Evolutionary conservation across 176 grass and related monocot species (phyloP).

Genomic region (Rhynchospora breviuscula): DNA sequence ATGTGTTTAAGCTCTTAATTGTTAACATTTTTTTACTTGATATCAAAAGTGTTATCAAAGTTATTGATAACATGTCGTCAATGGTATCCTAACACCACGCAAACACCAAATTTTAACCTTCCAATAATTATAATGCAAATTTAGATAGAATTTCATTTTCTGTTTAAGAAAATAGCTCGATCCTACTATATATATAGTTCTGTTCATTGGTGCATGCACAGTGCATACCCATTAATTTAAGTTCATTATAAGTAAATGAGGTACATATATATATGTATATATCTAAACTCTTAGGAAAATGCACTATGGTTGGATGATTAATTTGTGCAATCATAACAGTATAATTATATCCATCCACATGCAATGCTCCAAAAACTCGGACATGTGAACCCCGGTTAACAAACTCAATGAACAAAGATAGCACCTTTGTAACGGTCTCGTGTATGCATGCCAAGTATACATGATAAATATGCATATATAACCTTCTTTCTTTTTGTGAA

Average conservation of each 20-base stretch:
- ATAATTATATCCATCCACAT: conserved; percentile 15
- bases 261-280: neutral
- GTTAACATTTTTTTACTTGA: no score
- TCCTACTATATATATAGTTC: neutral
- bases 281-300: neutral
- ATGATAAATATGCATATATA: neutral
- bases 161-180: neutral
- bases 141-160: neutral
- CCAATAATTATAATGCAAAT: neutral
- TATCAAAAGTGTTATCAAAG: no score
- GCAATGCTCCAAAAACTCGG: conserved; percentile 19
- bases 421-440: neutral
- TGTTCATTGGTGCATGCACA: neutral
- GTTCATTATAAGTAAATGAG: neutral
- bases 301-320: neutral
- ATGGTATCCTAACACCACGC: no score
- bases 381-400: conserved; percentile 18
- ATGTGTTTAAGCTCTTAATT: no score
- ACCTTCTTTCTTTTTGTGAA: neutral
- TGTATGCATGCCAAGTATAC: neutral
- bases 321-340: conserved; percentile 11
- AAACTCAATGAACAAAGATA: conserved; percentile 6
- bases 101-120: no score
- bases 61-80: no score
- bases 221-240: neutral